Base-by-base conservation (phyloP, 2,329 filamentous ascomycete species). In the Exserohilum turcica region DNA sequence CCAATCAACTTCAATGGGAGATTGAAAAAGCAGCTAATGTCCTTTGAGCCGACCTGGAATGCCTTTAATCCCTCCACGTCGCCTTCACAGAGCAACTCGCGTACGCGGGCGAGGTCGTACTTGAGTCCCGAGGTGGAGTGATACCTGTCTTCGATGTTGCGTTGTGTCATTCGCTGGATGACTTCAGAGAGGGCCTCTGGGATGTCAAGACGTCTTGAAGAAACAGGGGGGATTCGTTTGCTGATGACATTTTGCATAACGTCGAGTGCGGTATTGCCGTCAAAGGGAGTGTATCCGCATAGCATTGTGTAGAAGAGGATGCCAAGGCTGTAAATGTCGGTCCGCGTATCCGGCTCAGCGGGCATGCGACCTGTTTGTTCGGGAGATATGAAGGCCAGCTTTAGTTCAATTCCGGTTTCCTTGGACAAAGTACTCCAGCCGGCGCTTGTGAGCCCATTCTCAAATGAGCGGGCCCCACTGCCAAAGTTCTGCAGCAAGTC, bases 351-450 rank as follows among this genome's bases (percentile, higher is more conserved):
- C 1, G 93, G 93, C 72, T 97, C 92, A 3, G 90, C 91, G 2
- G 92, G 90, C 83, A 97, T 89, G 16, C 93, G 87, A 12, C 93
- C 93, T 2, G 93, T 97, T 78, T 97, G 93, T 71, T 97, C 93
- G 0, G 93, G 92, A 40, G 92, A 93, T 70, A 97, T 95, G 70
- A 91, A 97, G 45, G 92, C 86, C 16, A 97, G 80, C 74, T 96
- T 96, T 69, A 92, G 88, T 75, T 91, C 92, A 35, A 92, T 90
- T 2, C 92, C 92, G 6, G 92, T 77, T 71, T 97, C 90, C 54
- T 89, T 88, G 10, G 90, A 93, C 8, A 97, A 77, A 0, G 84
- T 84, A 9, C 88, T 90, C 93, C 93, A 97, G 29, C 92, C 92
- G 16, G 89, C 88, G 65, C 90, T 93, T 6, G 80, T 83, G 38